phyloP scores from a whole-genome alignment of 345 rosid genomes.

The Lenwebbia sp. region DNA sequence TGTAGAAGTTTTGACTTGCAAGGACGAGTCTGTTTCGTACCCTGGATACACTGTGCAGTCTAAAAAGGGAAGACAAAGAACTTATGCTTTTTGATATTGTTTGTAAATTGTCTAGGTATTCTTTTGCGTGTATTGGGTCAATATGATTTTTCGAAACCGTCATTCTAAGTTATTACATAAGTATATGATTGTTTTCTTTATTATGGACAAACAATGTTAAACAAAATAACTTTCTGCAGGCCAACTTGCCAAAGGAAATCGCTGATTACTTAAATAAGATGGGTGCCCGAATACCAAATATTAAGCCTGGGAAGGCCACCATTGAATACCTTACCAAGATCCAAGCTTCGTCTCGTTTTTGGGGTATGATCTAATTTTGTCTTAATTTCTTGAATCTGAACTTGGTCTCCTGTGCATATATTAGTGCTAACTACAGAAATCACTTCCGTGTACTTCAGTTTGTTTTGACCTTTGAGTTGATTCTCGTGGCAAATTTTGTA shows the following conservation, averaged over 20 bases:
- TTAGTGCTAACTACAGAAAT: neutral
- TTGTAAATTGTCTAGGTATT: neutral
- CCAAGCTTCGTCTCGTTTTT: conserved; percentile 95
- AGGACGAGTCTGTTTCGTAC: neutral
- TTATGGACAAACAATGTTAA: neutral
- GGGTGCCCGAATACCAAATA: conserved; percentile 96
- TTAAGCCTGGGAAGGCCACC: conserved; percentile 94
- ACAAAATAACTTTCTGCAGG: conserved; percentile 24
- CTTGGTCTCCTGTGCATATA: neutral
- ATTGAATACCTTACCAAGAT: conserved; percentile 69
- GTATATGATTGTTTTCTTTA: neutral
- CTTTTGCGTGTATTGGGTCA: neutral
- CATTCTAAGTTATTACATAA: neutral
- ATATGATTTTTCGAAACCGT: neutral
- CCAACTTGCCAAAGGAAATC: conserved; percentile 96
- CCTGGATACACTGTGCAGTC: neutral
- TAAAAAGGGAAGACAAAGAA: neutral
- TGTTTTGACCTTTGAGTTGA: neutral
- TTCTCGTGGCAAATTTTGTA: conserved; percentile 14
- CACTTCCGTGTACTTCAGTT: neutral
- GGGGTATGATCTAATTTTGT: conserved; percentile 45
- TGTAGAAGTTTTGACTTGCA: neutral
- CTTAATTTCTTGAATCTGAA: neutral
- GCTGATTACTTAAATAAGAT: conserved; percentile 89
- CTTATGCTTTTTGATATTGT: neutral